Evolutionary conservation across 768 basidiomycete genomes (phyloP).

Genomic region (Termitomyces bulborhizus): DNA sequence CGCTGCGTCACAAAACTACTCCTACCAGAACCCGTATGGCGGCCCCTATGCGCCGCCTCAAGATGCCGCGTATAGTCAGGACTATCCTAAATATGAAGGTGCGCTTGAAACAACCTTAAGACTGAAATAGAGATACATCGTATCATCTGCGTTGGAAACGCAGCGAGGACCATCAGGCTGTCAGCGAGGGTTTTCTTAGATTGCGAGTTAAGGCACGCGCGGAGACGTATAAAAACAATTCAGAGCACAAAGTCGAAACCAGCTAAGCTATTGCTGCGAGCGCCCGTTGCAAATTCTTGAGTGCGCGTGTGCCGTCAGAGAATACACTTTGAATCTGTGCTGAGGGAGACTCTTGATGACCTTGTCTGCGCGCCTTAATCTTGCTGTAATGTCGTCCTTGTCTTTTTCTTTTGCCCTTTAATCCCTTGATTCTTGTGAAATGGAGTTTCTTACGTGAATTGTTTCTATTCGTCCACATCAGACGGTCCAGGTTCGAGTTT

Average conservation of each 20-base stretch:
- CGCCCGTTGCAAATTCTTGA: constrained; percentile 25
- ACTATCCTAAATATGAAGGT: constrained; percentile 73
- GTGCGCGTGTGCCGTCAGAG: constrained; percentile 20
- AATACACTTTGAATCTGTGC: constrained; percentile 14
- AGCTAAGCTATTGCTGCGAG: constrained; percentile 44
- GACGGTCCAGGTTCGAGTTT: constrained; percentile 55
- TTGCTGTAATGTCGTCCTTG: constrained; percentile 38
- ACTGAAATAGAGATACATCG: constrained; percentile 35
- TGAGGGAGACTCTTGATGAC: constrained; percentile 20
- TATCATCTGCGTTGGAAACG: constrained; percentile 23
- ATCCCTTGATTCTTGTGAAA: constrained; percentile 26
- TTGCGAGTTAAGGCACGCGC: constrained; percentile 47
- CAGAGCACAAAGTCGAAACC: constrained; percentile 24
- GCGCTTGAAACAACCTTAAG: constrained; percentile 64
- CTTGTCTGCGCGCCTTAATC: constrained; percentile 29
- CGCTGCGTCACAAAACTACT: constrained; percentile 45
- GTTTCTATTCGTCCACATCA: constrained; percentile 42
- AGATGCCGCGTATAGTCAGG: constrained; percentile 51
- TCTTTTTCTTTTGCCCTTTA: constrained; percentile 22
- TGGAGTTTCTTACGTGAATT: constrained; percentile 41
- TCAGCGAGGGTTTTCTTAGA: constrained; percentile 20
- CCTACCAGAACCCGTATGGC: constrained; percentile 67
- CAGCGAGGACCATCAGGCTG: constrained; percentile 21
- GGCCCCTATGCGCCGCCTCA: constrained; percentile 43
- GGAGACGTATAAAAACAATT: constrained; percentile 29